Percentiles rank a stretch among this genome's conserved stretches.
phyloP scores from a whole-genome alignment of 1,284 basidiomycete species.

The Tremellales sp. region DNA sequence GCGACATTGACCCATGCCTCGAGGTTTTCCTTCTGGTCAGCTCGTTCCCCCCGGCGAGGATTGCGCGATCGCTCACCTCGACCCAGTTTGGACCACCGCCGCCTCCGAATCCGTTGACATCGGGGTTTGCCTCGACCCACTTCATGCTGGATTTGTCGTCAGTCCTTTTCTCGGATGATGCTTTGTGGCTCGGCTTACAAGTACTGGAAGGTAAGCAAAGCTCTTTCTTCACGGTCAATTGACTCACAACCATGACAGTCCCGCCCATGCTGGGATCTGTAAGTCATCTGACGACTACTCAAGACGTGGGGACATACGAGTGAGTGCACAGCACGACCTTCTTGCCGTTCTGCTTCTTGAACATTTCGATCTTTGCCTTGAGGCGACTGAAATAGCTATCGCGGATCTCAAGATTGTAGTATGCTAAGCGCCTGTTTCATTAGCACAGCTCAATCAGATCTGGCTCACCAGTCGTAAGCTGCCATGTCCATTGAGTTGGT shows the following conservation, averaged over 20 bases:
- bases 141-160: constrained; percentile 68
- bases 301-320: constrained; percentile 41
- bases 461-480: constrained; percentile 72
- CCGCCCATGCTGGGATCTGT: constrained; percentile 73
- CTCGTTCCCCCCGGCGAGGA: too few species aligned
- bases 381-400: constrained; percentile 90
- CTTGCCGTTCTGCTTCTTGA: constrained; percentile 66
- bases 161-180: background rate
- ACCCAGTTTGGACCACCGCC: constrained; percentile 86
- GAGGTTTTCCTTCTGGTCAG: constrained; percentile 60
- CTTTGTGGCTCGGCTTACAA: constrained; percentile 44
- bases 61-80: constrained; percentile 56
- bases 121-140: constrained; percentile 81
- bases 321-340: constrained; percentile 87
- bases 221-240: background rate
- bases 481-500: constrained; percentile 83
- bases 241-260: constrained; percentile 53
- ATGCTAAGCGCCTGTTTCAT: constrained; percentile 71
- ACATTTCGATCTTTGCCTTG: constrained; percentile 78
- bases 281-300: constrained; percentile 4
- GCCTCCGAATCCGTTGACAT: constrained; percentile 59
- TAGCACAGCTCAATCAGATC: background rate
- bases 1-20: constrained; percentile 79
- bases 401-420: constrained; percentile 81
- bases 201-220: constrained; percentile 25